Evolutionary conservation across 768 basidiomycete genomes (phyloP).

Genomic region (Filobasidium wieringae): DNA sequence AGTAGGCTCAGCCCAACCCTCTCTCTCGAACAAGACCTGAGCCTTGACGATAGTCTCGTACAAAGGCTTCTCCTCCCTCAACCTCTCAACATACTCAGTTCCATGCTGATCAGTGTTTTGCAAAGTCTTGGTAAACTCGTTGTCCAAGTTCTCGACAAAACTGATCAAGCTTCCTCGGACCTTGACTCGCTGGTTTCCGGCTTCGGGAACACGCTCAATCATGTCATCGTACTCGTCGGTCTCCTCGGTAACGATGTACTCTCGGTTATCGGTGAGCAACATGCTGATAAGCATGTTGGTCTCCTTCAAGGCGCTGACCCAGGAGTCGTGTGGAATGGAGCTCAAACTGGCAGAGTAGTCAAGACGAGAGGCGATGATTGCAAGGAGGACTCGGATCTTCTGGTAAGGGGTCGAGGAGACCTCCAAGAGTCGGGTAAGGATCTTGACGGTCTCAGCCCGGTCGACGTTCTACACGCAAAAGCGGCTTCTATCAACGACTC

Average conservation of each 20-base stretch:
- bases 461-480: conserved; percentile 97
- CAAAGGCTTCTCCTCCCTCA: conserved; percentile 89
- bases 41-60: conserved; percentile 89
- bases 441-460: conserved; percentile 82
- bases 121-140: conserved; percentile 92
- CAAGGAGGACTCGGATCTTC: conserved; percentile 82
- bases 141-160: conserved; percentile 89
- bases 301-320: conserved; percentile 75
- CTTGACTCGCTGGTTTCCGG: conserved; percentile 51
- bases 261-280: conserved; percentile 49
- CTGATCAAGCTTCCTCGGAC: conserved; percentile 93
- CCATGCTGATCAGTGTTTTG: conserved; percentile 99
- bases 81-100: conserved; percentile 92
- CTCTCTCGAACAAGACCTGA: conserved; percentile 80
- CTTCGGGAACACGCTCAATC: conserved; percentile 61
- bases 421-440: conserved; percentile 72
- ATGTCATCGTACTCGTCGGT: conserved; percentile 84
- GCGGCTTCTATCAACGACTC: too few relatives aligned
- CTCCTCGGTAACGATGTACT: conserved; percentile 71
- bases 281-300: conserved; percentile 77
- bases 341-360: conserved; percentile 72
- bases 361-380: conserved; percentile 85
- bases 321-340: conserved; percentile 85
- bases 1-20: conserved; percentile 61
- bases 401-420: conserved; percentile 82